Base-by-base conservation (phyloP, 345 rosid genomes). In the Ceriops tagal region DNA sequence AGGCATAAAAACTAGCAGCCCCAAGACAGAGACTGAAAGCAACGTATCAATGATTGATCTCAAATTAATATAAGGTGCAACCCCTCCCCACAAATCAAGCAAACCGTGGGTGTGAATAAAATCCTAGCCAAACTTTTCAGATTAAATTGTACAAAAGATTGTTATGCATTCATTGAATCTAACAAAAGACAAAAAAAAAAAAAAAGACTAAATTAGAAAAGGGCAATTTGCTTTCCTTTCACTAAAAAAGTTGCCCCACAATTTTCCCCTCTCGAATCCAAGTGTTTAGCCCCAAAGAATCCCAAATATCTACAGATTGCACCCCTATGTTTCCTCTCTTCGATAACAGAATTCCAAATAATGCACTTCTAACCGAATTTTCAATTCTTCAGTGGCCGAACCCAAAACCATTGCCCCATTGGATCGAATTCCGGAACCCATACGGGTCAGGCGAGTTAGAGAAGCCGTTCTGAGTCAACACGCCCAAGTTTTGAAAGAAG, bases 341-440 rank as follows among this genome's bases (percentile, higher is more conserved):
- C 49, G 0, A 15, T 13, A 13, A 43, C 5, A 43, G 49, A 39
- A 39, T 39, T 26, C 15, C 57, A 47, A 47, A 46, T 24, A 46
- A 73, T 30, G 62, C 78, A 24, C 72, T 61, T 66, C 66, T 22
- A 24, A 8, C 4, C 22, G 20, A 61, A 10, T 15, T 35, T 35
- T 31, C 30, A 56, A 9, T 57, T 39, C 20, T 58, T 85, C 71
- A 81, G 22, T 68, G 88, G 59, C 84, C 82, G 58, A 86, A 88
- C 72, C 81, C 96, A 71, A 80, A 88, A 57, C 83, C 86, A 5
- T 34, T 27, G 8, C 55, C 77, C 35, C 67, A 10, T 27, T 88
- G 91, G 61, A 76, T 65, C 85, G 90, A 71, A 81, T 70, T 72
- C 35, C 88, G 77, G 26, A 74, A 85, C 71, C 88, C 91, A 47